These are phyloP conservation scores for Leishmania aethiopica DNA, from an alignment of 208 protist genomes.

Conservation along the genomic window DNA sequence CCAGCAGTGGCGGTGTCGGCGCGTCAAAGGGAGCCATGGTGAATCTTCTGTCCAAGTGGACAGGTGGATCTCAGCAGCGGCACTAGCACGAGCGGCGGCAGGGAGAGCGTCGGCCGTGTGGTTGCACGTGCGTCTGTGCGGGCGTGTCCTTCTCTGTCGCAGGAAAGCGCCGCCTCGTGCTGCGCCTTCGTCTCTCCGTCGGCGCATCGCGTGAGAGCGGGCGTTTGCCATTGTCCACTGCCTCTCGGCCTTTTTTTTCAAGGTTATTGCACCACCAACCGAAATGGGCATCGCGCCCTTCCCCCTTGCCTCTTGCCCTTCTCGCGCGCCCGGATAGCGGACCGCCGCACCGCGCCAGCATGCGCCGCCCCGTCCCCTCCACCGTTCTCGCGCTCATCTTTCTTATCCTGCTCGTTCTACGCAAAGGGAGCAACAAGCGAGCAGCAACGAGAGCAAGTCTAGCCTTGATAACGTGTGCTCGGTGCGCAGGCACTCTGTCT, in stretches of 20 bases:
- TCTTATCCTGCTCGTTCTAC: not conserved
- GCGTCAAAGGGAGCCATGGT: slow-evolving; percentile 19
- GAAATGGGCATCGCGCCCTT: not conserved
- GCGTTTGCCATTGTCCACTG: not conserved
- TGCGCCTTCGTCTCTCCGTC: not conserved
- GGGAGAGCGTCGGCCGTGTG: not conserved
- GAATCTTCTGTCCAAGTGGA: slow-evolving; percentile 46
- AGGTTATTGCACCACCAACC: too few species aligned
- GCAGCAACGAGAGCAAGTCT: too few species aligned
- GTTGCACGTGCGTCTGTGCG: not conserved
- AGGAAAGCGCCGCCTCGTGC: not conserved
- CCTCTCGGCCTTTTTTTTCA: not conserved
- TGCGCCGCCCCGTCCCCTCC: not conserved
- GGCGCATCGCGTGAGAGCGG: not conserved
- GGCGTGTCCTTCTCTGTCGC: slow-evolving; percentile 2
- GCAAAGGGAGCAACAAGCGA: not conserved
- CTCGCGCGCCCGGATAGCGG: not conserved
- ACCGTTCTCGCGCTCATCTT: not conserved
- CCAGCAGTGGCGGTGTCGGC: not conserved
- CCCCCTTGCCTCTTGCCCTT: not conserved
- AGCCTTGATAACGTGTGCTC: not conserved
- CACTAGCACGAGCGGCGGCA: not conserved
- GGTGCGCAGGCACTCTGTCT: not conserved
- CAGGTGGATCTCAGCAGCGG: slow-evolving; percentile 13
- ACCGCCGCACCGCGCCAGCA: not conserved